Percentiles rank a stretch among this genome's conserved stretches.
These are phyloP conservation scores for Solanum ahanhuiri DNA, from an alignment of 257 asterid genomes.

Conservation along the genomic window DNA sequence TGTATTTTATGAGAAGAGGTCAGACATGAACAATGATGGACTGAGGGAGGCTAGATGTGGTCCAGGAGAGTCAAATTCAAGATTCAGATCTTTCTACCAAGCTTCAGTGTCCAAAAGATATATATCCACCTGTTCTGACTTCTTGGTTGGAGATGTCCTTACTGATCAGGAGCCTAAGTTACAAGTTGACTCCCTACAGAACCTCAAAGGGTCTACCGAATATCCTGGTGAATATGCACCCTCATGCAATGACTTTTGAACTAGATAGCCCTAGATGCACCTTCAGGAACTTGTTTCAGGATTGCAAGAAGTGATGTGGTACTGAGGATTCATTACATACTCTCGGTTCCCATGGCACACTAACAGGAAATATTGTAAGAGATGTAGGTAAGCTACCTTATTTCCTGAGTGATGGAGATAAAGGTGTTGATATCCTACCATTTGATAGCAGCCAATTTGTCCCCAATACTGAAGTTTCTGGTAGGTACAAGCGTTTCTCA, in stretches of 20 bases:
- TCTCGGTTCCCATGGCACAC: neutral
- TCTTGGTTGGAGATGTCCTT: neutral
- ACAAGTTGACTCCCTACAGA: neutral
- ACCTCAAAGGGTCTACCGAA: neutral
- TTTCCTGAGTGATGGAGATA: neutral
- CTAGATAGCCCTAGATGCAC: neutral
- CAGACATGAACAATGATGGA: neutral
- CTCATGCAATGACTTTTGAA: neutral
- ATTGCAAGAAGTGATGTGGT: neutral
- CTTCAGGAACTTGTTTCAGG: neutral
- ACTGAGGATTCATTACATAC: neutral
- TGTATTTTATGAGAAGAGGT: neutral
- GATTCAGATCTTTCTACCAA: neutral
- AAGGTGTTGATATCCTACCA: neutral
- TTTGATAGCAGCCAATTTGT: neutral
- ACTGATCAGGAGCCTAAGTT: neutral
- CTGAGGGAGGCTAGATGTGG: neutral
- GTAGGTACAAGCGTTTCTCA: neutral
- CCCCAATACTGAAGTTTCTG: neutral
- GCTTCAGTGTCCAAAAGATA: neutral
- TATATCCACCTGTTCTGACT: neutral
- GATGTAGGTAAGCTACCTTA: neutral
- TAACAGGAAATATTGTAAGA: neutral
- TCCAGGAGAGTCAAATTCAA: neutral
- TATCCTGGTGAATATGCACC: neutral